Conservation (phyloP, 2,329 filamentous ascomycete genomes). For the Trichoderma asperellum region DNA sequence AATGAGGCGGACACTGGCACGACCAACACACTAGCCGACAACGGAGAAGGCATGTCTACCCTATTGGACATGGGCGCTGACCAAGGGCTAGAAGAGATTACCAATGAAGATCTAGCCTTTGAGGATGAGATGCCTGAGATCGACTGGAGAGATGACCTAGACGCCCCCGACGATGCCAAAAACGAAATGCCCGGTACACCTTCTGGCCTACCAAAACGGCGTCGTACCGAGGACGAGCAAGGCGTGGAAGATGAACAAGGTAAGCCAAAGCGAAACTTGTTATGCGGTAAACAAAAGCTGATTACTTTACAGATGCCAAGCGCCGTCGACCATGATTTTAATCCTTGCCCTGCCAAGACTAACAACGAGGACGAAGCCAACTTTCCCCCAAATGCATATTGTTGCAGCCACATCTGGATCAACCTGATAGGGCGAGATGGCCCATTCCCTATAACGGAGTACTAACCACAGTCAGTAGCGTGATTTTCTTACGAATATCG, state of each 20-base stretch:
- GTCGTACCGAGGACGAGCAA: conserved; percentile 31
- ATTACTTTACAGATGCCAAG: conserved; percentile 31
- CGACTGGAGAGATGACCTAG: conserved; percentile 32
- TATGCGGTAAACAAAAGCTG: conserved; percentile 10
- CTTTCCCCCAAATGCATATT: not conserved
- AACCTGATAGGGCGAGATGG: not conserved
- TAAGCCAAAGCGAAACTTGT: conserved; percentile 12
- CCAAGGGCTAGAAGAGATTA: conserved; percentile 26
- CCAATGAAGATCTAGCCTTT: conserved; percentile 29
- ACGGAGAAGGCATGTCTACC: conserved; percentile 38
- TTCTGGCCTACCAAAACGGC: conserved; percentile 29
- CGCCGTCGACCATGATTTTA: conserved; percentile 31
- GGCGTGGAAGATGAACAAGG: conserved; percentile 30
- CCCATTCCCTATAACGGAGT: conserved; percentile 8
- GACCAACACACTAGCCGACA: conserved; percentile 41
- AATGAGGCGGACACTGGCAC: conserved; percentile 37
- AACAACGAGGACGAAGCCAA: conserved; percentile 12
- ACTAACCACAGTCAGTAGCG: conserved; percentile 26
- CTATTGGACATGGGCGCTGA: conserved; percentile 35
- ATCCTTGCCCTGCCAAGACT: not conserved
- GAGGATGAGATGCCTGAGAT: conserved; percentile 36
- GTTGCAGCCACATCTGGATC: not conserved
- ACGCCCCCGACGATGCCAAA: conserved; percentile 4
- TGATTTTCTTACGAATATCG: not conserved
- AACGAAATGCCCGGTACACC: conserved; percentile 16